Evolutionary conservation across 148 eudicot species (phyloP), one percentile per base, ranked within the genome.

Genomic region (Amaranthus cruentus): DNA sequence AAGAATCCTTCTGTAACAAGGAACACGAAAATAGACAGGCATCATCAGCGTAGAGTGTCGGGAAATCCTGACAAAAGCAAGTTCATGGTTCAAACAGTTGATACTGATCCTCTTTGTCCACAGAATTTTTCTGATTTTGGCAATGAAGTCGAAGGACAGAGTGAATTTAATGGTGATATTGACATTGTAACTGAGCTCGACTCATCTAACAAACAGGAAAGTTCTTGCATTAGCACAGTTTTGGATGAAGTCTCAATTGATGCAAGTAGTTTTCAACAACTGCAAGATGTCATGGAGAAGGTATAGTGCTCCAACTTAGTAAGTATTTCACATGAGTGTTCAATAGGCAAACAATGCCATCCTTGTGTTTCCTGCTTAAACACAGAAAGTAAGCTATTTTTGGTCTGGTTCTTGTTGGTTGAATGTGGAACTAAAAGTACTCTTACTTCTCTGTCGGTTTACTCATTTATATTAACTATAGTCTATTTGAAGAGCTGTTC

Each of bases 231-330:
- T 81, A 86, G 88, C 84, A 81, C 89, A 57, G 86, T 73, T 58
- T 74, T 87, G 82, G 88, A 87, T 77, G 96, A 90, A 67, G 77
- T 80, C 64, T 89, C 97, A 54, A 78, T 81, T 50, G 93, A 91
- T 81, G 88, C 87, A 52, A 84, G 85, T 68, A 85, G 97, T 82
- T 89, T 91, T 73, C 86, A 76, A 64, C 98, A 91, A 83, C 91
- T 94, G 75, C 96, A 90, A 79, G 86, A 80, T 77, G 87, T 87
- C 78, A 83, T 87, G 90, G 96, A 87, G 80, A 86, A 88, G 97
- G 98, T 94, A 88, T 52, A 38, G 28, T 46, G 10, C 47, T 14
- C 44, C 18, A 13, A 57, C 15, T 67, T 6, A 47, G 3, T 59
- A 53, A 28, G 38, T 28, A 28, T 28, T 28, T 70, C 21, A 55